Evolutionary conservation across 2,329 filamentous ascomycete species (phyloP).

Genomic region (Geosmithia flava): DNA sequence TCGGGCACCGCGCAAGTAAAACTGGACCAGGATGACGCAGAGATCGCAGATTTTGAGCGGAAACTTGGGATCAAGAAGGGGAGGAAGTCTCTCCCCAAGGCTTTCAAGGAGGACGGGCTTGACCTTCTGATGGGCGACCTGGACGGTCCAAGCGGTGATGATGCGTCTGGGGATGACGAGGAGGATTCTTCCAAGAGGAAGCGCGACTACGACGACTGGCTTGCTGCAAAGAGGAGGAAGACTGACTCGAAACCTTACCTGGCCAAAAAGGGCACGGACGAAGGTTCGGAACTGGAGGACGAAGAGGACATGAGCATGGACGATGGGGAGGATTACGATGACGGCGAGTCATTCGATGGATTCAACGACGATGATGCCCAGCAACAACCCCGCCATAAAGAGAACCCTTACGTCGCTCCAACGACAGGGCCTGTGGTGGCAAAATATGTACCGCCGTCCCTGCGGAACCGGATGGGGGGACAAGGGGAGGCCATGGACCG

Average conservation of each 20-base stretch:
- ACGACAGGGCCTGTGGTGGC: constrained; percentile 28
- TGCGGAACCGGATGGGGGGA: constrained; percentile 50
- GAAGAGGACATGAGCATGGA: constrained; percentile 9
- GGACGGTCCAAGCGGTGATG: constrained; percentile 1
- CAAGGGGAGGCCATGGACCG: constrained; percentile 56
- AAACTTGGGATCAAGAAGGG: constrained; percentile 71
- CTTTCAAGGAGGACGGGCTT: constrained; percentile 72
- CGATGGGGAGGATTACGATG: constrained; percentile 1
- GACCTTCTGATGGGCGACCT: constrained; percentile 65
- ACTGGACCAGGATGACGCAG: constrained; percentile 70
- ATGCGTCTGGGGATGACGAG: constrained; percentile 30
- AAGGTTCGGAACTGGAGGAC: constrained; percentile 2
- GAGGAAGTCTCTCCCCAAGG: constrained; percentile 60
- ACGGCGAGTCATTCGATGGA: constrained; percentile 21
- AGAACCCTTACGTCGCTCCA: constrained; percentile 86
- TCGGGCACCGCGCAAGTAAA: constrained; percentile 40
- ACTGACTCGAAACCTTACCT: constrained; percentile 10
- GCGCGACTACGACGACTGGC: constrained; percentile 45
- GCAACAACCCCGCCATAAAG: constrained; percentile 40
- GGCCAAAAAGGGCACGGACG: constrained; percentile 12
- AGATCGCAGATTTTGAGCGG: constrained; percentile 79
- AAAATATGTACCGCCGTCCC: constrained; percentile 85
- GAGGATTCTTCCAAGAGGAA: constrained; percentile 50
- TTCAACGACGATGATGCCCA: constrained; percentile 20
- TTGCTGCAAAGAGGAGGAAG: constrained; percentile 44